Percentiles rank a stretch among this genome's conserved stretches.
Conservation (phyloP, 208 protist genomes). For the Leishmania martiniquensis region DNA sequence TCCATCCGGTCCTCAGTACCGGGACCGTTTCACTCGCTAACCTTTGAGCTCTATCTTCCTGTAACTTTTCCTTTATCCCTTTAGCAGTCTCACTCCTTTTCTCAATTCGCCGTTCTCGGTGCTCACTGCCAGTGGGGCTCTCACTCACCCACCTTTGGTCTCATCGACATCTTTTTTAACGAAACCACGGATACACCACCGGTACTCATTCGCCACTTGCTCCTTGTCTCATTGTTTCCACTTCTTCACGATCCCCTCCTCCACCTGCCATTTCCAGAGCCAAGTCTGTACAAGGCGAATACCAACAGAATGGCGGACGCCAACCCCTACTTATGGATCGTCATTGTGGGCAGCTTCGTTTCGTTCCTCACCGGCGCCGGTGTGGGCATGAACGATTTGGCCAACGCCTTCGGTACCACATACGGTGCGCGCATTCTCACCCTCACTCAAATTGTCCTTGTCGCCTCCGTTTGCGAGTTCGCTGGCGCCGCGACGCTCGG, state of each 20-base stretch:
- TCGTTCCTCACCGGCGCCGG: slow-evolving; percentile 66
- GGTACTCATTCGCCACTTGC: not conserved
- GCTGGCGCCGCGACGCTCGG: slow-evolving; percentile 62
- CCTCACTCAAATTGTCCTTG: slow-evolving; percentile 69
- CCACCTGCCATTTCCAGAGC: not conserved
- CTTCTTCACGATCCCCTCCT: not conserved
- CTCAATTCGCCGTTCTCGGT: not conserved
- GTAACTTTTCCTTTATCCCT: too few relatives aligned
- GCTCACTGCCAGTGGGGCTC: not conserved
- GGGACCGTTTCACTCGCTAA: too few relatives aligned
- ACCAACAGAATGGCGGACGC: slow-evolving; percentile 29
- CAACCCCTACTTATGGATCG: slow-evolving; percentile 72
- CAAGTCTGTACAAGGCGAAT: too few relatives aligned
- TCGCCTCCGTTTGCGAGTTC: slow-evolving; percentile 79
- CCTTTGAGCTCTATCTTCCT: not conserved
- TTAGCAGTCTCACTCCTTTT: not conserved
- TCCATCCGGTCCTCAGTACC: too few relatives aligned
- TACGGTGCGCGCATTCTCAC: slow-evolving; percentile 75
- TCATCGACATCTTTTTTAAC: not conserved
- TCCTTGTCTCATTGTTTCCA: not conserved
- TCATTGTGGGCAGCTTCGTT: slow-evolving; percentile 58
- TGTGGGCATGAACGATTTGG: slow-evolving; percentile 87
- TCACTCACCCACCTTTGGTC: not conserved
- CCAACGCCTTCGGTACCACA: slow-evolving; percentile 86
- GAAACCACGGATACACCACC: not conserved